Evolutionary conservation across 1,284 basidiomycete genomes (phyloP), one percentile per base, ranked within the genome.

Genomic region (Kwoniella shivajii): DNA sequence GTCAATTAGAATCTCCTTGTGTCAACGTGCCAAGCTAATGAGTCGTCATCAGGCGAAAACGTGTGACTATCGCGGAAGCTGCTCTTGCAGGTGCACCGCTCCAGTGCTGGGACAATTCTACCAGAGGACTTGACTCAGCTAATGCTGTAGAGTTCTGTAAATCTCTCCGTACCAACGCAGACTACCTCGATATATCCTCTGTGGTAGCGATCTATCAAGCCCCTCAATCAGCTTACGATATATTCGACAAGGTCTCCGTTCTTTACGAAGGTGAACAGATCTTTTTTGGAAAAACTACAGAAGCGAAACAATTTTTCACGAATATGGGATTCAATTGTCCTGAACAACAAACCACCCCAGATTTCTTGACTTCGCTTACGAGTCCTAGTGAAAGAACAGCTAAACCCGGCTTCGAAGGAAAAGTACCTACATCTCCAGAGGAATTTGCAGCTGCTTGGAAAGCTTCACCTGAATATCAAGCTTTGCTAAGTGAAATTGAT

Each of bases 261-360:
- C 80, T 95, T 50, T 86, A 91, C 76, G 81, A 90, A 73, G 92
- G 92, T 11, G 86, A 85, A 55, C 86, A 90, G 72, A 88, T 90
- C 37, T 94, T 86, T 82, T 91, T 86, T 71, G 92, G 92, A 5
- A 84, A 85, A 6, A 82, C 85, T 1, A 75, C 75, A 78, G 82
- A 86, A 54, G 92, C 91, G 14, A 86, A 89, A 49, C 78, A 80
- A 3, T 93, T 91, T 79, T 92, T 92, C 65, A 83, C 88, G 68
- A 75, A 81, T 43, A 81, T 93, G 55, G 92, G 92, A 9, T 95
- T 86, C 80, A 83, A 85, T 36, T 78, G 76, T 68, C 80, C 72
- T 43, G 68, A 72, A 33, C 76, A 76, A 56, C 74, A 77, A 59
- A 77, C 77, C 20, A 69, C 67, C 14, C 74, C 76, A 41, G 86